Evolutionary conservation across 306 rosid species (phyloP).

Genomic region (cucumber (Cucumis sativus)): Cucumber_9930_V3 NC_026661.2:11256001-11256500

Average conservation of each 20-base stretch:
- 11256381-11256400: conserved; percentile 29
- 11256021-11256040: conserved; percentile 5
- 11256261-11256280: conserved; percentile 75
- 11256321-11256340: conserved; percentile 95
- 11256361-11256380: conserved; percentile 26
- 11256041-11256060: conserved; percentile 26
- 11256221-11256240: conserved; percentile 95
- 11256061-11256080: conserved; percentile 80
- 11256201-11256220: conserved; percentile 87
- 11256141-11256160: conserved; percentile 42
- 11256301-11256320: conserved; percentile 63
- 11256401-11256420: conserved; percentile 20
- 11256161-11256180: conserved; percentile 55
- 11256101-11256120: conserved; percentile 50
- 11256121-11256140: conserved; percentile 54
- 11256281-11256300: conserved; percentile 94
- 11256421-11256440: conserved; percentile 27
- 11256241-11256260: conserved; percentile 96
- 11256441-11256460: conserved; percentile 42
- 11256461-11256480: conserved; percentile 64
- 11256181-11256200: conserved; percentile 41
- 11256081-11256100: conserved; percentile 58
- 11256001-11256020: background rate
- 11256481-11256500: conserved; percentile 98
- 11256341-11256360: conserved; percentile 60